phyloP scores from a whole-genome alignment of 768 basidiomycete genomes.

The Pleurotus eryngii region DNA sequence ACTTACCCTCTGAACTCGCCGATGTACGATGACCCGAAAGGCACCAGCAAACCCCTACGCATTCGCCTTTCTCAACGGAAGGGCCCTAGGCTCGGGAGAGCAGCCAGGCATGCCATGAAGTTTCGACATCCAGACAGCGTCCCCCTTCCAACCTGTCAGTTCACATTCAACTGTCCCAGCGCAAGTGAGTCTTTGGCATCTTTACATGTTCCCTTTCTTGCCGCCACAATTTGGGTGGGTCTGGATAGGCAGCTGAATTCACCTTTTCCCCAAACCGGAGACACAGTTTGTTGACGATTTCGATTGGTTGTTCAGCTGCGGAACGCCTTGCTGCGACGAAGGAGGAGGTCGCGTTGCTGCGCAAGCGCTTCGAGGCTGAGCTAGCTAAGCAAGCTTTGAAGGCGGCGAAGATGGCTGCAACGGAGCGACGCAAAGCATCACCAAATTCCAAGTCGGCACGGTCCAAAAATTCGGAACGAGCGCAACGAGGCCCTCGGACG shows the following conservation, averaged over 20 bases:
- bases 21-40: conserved; percentile 16
- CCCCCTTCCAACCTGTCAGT: conserved; percentile 50
- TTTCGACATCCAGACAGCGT: conserved; percentile 39
- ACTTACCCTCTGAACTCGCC: conserved; percentile 29
- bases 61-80: conserved; percentile 56
- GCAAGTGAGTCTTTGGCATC: conserved; percentile 58
- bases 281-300: conserved; percentile 11
- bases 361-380: conserved; percentile 70
- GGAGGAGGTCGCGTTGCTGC: conserved; percentile 63
- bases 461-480: conserved; percentile 33
- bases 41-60: conserved; percentile 21
- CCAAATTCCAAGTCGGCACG: conserved; percentile 25
- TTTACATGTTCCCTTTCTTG: conserved; percentile 15
- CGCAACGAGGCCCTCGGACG: conserved; percentile 33
- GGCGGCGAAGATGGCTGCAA: conserved; percentile 50
- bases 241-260: no score
- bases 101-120: conserved; percentile 36
- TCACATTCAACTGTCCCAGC: conserved; percentile 60
- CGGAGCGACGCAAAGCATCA: conserved; percentile 22
- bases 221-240: neutral
- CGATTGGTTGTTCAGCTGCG: conserved; percentile 45
- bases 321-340: conserved; percentile 68
- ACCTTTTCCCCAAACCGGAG: neutral
- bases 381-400: conserved; percentile 67
- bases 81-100: conserved; percentile 43